phyloP scores from a whole-genome alignment of 345 rosid genomes.

The Hibiscus tridactylites region DNA sequence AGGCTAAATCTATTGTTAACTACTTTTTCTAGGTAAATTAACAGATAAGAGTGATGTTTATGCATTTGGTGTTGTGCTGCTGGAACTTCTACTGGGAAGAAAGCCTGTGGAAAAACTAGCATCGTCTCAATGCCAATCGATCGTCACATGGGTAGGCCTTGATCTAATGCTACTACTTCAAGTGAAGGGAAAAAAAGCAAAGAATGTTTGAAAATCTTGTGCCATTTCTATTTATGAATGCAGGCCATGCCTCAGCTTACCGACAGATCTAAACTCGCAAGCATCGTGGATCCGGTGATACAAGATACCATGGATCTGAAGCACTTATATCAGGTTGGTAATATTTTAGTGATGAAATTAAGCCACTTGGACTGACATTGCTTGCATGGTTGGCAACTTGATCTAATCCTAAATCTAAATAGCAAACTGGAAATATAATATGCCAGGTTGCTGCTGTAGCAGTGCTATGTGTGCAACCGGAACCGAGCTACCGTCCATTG shows the following conservation, averaged over 20 bases:
- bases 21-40: conserved; percentile 43
- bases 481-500: conserved; percentile 83
- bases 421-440: not conserved
- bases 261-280: conserved; percentile 75
- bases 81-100: conserved; percentile 79
- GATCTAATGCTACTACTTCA: not conserved
- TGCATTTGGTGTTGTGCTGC: conserved; percentile 88
- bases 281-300: conserved; percentile 71
- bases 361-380: not conserved
- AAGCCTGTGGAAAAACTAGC: conserved; percentile 83
- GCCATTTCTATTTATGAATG: conserved; percentile 9
- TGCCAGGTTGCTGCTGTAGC: conserved; percentile 96
- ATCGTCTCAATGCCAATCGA: conserved; percentile 77
- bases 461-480: conserved; percentile 84
- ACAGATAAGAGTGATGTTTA: conserved; percentile 96
- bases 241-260: conserved; percentile 99
- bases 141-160: conserved; percentile 77
- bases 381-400: not conserved
- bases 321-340: conserved; percentile 83
- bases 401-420: not conserved
- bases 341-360: not conserved
- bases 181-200: not conserved
- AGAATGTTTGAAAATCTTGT: not conserved
- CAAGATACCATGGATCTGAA: conserved; percentile 70
- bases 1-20: not conserved